Conservation (phyloP, 2,329 filamentous ascomycete genomes). For the Coniochaeta pulveracea region DNA sequence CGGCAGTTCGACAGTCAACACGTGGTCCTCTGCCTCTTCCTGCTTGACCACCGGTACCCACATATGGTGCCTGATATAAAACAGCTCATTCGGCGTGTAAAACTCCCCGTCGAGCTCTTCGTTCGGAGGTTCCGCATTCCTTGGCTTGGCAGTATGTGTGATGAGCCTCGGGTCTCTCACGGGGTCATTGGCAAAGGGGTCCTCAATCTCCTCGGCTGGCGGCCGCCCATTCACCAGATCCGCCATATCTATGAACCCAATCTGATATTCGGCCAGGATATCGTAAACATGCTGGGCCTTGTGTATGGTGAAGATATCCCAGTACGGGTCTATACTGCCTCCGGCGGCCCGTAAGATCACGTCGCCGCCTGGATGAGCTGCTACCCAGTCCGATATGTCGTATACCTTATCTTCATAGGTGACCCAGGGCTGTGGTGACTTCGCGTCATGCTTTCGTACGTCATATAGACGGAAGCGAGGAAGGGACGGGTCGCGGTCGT, state of each 20-base stretch:
- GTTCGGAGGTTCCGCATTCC: conserved; percentile 49
- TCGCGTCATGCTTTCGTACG: conserved; percentile 38
- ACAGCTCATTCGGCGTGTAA: conserved; percentile 41
- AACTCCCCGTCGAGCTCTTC: conserved; percentile 35
- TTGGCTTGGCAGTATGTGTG: conserved; percentile 40
- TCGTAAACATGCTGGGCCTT: conserved; percentile 53
- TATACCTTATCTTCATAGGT: conserved; percentile 54
- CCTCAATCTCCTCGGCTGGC: conserved; percentile 41
- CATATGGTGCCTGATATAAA: conserved; percentile 53
- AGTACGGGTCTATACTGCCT: conserved; percentile 54
- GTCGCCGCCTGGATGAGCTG: conserved; percentile 54
- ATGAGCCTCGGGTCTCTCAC: conserved; percentile 37
- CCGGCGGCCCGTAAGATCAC: conserved; percentile 57
- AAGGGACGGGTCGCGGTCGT: conserved; percentile 26
- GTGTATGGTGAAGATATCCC: conserved; percentile 61
- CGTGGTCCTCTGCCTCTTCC: conserved; percentile 27
- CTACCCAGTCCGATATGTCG: conserved; percentile 59
- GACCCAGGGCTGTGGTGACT: conserved; percentile 48
- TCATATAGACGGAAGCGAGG: conserved; percentile 39
- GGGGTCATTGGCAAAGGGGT: conserved; percentile 47
- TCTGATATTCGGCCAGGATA: conserved; percentile 52
- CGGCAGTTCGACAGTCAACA: conserved; percentile 41
- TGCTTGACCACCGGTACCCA: conserved; percentile 42
- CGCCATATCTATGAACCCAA: conserved; percentile 46
- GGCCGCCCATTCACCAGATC: conserved; percentile 49